Evolutionary conservation across 2,329 filamentous ascomycete species (phyloP), one percentile per base, ranked within the genome.

Genomic region (Tolypocladium sp.): DNA sequence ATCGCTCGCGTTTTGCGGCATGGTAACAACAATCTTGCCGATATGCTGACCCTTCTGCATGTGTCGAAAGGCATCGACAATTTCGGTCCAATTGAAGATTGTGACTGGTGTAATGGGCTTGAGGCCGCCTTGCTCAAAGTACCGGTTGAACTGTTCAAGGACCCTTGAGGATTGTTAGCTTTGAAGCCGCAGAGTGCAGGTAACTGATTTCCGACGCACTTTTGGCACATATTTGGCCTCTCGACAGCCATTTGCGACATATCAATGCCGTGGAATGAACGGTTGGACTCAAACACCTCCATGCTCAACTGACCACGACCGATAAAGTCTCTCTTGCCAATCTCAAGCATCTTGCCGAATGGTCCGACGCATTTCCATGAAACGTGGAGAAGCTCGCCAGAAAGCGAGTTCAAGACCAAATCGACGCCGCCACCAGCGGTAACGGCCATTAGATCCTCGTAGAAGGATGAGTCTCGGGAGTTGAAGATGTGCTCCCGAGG

Each of bases 291-390:
- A 44, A 83, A 82, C 0, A 70, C 68, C 0, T 68, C 60, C 78
- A 83, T 79, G 2, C 74, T 71, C 2, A 82, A 69, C 3, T 67
- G 64, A 3, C 69, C 73, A 15, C 73, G 71, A 1, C 72, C 71
- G 1, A 65, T 25, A 9, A 75, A 62, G 56, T 75, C 73, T 22
- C 66, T 65, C 51, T 71, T 72, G 1, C 71, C 72, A 35, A 76
- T 68, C 56, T 76, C 74, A 0, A 76, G 41, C 33, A 57, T 51
- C 3, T 66, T 63, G 13, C 74, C 74, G 56, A 67, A 70, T 0
- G 63, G 57, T 4, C 73, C 71, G 9, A 77, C 62, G 57, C 71
- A 74, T 25, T 68, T 59, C 70, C 69, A 76, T 0, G 72, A 68
- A 0, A 69, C 67, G 8, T 64, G 66, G 0, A 75, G 64, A 2